Evolutionary conservation across 1,284 basidiomycete species (phyloP), one percentile per base, ranked within the genome.

Genomic region (Salmacisia buchloeana): DNA sequence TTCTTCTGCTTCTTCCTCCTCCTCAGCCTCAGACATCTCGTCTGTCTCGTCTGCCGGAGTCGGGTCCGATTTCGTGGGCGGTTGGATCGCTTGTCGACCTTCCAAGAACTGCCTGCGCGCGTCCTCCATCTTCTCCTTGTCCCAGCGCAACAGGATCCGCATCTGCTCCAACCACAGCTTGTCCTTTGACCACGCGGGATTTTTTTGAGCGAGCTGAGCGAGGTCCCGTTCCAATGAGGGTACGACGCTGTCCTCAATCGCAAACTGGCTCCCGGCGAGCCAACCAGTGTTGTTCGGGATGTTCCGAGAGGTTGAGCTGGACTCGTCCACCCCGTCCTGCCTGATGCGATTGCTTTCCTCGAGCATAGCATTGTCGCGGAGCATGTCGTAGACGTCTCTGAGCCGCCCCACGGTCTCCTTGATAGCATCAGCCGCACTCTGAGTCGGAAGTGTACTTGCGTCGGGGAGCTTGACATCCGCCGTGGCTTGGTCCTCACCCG

Each of bases 101-200:
- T 12, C 23, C 41, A 18, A 12, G 6, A 2, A 6, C 41, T 21
- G 41, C 10, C 6, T 15, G 12, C 41, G 41, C 10, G 15, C 41
- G 18, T 15, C 7, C 29, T 29, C 27, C 49, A 33, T 31, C 49
- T 33, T 29, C 29, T 54, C 21, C 27, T 13, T n/a, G 29, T 31
- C 29, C 49, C 29, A 6, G 3, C 27, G 25, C 2, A 54, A 15
- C 27, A 54, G 4, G n/a, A 31, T 31, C 9, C 49, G 25, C 49
- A 54, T 54, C 49, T 54, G 49, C 49, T 27, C 29, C 3, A 54
- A n/a, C 49, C 49, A 54, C 15, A 54, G 13, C 29, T 54, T 54
- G 13, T 54, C 31, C 27, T 33, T 54, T 18, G 49, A 54, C 49
- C 49, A 54, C 41, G 10, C 23, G 18, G 18, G 18, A 15, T 21